phyloP scores from a whole-genome alignment of 140 eudicot species.

The Anethum foeniculum region DNA sequence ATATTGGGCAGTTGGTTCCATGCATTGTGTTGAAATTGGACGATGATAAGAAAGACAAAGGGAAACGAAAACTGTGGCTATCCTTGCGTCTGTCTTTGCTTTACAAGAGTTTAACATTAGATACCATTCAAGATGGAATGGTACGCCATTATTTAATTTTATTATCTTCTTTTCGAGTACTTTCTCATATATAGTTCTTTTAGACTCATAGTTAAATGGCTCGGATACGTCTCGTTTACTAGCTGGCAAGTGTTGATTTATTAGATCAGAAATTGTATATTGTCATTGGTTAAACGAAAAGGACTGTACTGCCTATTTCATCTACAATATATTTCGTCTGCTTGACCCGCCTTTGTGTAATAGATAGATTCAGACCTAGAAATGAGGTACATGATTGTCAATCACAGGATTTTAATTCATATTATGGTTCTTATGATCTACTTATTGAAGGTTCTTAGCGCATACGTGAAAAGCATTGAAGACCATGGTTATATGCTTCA shows the following conservation, averaged over 20 bases:
- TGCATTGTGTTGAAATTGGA: conserved; percentile 76
- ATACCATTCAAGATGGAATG: conserved; percentile 91
- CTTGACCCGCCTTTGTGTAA: not conserved
- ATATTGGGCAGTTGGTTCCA: conserved; percentile 81
- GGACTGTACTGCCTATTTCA: not conserved
- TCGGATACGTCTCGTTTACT: not conserved
- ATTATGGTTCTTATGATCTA: not conserved
- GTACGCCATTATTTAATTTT: conserved; percentile 33
- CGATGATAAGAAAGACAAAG: conserved; percentile 69
- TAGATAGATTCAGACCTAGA: not conserved
- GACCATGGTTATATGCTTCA: conserved; percentile 96
- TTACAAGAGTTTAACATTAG: conserved; percentile 66
- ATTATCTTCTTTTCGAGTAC: not conserved
- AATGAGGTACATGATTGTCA: not conserved
- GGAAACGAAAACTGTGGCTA: conserved; percentile 75
- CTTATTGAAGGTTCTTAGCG: conserved; percentile 60
- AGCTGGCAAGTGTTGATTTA: not conserved
- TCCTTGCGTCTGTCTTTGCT: conserved; percentile 70
- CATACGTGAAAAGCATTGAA: conserved; percentile 87
- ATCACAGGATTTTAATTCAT: not conserved
- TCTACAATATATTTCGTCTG: not conserved
- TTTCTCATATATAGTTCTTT: not conserved
- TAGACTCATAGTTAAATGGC: not conserved
- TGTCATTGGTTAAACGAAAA: not conserved
- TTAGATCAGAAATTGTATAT: not conserved